Base-by-base conservation (phyloP, 163 green algal species). In the Smithsoniella earleae region DNA sequence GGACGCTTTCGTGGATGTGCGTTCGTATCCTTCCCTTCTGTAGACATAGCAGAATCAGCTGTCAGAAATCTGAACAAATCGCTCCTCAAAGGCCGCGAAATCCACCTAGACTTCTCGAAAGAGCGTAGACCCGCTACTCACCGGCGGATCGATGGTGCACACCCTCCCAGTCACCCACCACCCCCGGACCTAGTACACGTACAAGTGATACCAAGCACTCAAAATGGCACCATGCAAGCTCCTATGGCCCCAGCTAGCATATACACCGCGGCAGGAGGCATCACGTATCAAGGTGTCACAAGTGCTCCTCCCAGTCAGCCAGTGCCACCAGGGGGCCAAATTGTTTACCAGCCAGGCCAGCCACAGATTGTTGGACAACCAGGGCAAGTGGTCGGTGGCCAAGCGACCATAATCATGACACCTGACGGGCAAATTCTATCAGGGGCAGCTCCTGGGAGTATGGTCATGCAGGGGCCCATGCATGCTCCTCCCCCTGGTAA, bases 361-460 rank as follows among this genome's bases (percentile, higher is more conserved):
- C 40, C 10, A 13, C 40, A 49, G 40, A 49, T 49, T 49, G 40
- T 49, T 10, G 40, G 40, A 13, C 40, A 49, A n/a, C n/a, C n/a
- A n/a, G n/a, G n/a, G n/a, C n/a, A n/a, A n/a, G n/a, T n/a, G n/a
- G n/a, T n/a, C n/a, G n/a, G n/a, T n/a, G n/a, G n/a, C n/a, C n/a
- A n/a, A n/a, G n/a, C n/a, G 58, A 30, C 58, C 8, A 69, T 69
- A 30, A 69, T 69, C 58, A 30, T 69, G 58, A 43, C 58, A 43
- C 27, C 58, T 1, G 58, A 69, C 16, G 58, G 58, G 25, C 31
- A 69, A 31, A 30, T 69, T 33, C 27, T n/a, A 34, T 22, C 58
- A 33, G 6, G 58, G 27, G 25, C n/a, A n/a, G 27, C n/a, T 1
- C 20, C 58, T 22, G 58, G 58, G n/a, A 31, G 58, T 16, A 22